These are phyloP conservation scores for Lyophyllum decastes DNA, from an alignment of 768 basidiomycete genomes.

Conservation along the genomic window DNA sequence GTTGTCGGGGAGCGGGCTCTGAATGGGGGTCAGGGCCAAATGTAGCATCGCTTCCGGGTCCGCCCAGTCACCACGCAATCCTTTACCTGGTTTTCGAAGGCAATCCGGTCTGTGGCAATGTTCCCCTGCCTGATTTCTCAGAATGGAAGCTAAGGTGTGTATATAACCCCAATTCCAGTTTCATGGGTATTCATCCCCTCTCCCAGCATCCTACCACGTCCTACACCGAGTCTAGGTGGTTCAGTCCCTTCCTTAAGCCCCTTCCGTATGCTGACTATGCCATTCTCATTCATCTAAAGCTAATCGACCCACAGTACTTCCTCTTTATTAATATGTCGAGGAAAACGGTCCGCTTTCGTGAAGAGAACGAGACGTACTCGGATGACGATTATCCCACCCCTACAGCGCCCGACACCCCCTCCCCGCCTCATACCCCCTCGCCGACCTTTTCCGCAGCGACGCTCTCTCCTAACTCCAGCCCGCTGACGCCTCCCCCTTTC, in stretches of 20 bases:
- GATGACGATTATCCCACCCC: neutral
- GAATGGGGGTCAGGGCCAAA: neutral
- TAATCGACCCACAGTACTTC: neutral
- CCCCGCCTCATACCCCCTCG: neutral
- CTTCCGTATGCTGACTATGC: neutral
- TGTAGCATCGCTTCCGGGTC: neutral
- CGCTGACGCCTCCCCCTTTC: neutral
- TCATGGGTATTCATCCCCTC: neutral
- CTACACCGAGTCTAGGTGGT: neutral
- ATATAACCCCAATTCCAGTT: neutral
- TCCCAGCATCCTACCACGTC: neutral
- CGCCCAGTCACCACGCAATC: neutral
- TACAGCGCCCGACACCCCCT: no score
- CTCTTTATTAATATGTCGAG: neutral
- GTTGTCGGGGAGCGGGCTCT: neutral
- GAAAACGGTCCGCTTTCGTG: neutral
- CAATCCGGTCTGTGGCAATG: neutral
- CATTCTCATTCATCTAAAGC: neutral
- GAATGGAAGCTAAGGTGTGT: neutral
- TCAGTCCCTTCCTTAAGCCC: neutral
- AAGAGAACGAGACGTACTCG: neutral
- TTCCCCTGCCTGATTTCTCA: neutral
- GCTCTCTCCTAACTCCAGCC: neutral
- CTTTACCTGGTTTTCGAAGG: neutral
- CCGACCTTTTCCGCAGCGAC: neutral